Conservation (phyloP, 345 rosid species). For the Bruguiera parviflora region DNA sequence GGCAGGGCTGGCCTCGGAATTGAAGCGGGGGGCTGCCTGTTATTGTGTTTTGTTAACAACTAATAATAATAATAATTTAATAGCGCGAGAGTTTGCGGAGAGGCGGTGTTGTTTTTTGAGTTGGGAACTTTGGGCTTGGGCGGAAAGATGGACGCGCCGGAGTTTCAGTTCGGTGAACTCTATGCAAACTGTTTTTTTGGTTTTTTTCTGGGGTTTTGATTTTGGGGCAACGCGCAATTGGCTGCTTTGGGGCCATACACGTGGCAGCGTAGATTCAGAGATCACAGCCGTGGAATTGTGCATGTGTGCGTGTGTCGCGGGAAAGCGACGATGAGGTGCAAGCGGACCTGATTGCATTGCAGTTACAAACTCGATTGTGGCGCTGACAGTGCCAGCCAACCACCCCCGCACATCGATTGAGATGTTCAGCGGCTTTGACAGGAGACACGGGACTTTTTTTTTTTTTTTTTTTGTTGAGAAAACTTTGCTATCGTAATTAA, state of each 20-base stretch:
- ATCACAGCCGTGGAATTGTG: slow-evolving; percentile 2
- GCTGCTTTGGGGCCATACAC: slow-evolving; percentile 4
- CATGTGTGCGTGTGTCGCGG: not conserved
- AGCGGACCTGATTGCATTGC: not conserved
- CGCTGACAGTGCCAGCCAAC: too few relatives aligned
- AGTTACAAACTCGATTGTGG: too few relatives aligned
- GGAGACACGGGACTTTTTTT: too few relatives aligned
- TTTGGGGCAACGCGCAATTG: not conserved
- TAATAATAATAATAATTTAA: too few relatives aligned
- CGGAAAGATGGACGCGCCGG: slow-evolving; percentile 37
- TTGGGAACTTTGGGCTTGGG: not conserved
- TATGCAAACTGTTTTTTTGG: not conserved
- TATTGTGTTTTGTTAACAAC: too few relatives aligned
- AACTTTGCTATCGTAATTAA: too few relatives aligned
- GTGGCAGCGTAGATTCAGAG: not conserved
- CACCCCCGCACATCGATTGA: too few relatives aligned
- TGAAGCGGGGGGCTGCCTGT: not conserved
- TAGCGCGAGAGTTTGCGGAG: too few relatives aligned
- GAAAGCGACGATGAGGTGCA: not conserved
- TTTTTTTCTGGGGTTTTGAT: not conserved
- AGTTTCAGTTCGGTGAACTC: slow-evolving; percentile 16
- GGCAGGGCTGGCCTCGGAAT: not conserved
- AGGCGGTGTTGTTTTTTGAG: not conserved
- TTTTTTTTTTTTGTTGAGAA: too few relatives aligned
- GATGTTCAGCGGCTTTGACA: too few relatives aligned